Conservation (phyloP, 768 basidiomycete genomes). For the Mycena rebaudengoi region DNA sequence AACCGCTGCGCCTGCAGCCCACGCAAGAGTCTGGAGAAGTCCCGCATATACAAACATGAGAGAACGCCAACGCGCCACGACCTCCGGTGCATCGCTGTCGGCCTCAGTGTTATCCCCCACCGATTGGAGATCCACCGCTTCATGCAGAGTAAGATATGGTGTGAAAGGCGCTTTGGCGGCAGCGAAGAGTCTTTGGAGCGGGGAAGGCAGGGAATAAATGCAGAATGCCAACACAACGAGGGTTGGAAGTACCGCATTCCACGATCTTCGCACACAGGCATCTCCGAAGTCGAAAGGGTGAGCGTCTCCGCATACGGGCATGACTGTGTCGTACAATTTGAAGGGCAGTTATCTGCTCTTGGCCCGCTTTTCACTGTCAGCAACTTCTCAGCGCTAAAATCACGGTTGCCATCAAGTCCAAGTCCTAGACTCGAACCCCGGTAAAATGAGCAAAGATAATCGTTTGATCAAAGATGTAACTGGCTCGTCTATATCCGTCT, state of each 20-base stretch:
- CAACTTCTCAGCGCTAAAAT: no score
- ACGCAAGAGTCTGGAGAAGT: conserved; percentile 62
- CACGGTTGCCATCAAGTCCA: no score
- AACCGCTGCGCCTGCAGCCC: conserved; percentile 68
- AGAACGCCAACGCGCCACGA: conserved; percentile 66
- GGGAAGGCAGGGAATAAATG: conserved; percentile 42
- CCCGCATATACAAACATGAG: conserved; percentile 64
- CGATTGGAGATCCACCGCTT: conserved; percentile 6
- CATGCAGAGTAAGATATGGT: conserved; percentile 22
- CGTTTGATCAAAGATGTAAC: no score
- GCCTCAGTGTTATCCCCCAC: conserved; percentile 22
- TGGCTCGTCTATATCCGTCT: no score
- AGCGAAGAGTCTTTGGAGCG: conserved; percentile 30
- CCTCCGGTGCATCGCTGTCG: background rate
- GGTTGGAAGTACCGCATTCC: conserved; percentile 58
- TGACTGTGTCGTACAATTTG: no score
- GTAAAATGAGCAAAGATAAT: no score
- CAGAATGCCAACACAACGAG: conserved; percentile 52
- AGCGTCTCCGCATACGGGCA: conserved; percentile 39
- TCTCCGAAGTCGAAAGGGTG: conserved; percentile 53
- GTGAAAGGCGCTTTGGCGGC: conserved; percentile 26
- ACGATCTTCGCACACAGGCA: conserved; percentile 57
- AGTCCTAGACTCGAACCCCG: no score
- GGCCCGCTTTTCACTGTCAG: no score
- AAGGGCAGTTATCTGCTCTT: no score